These are phyloP conservation scores for Monoraphidium neglectum DNA, from an alignment of 139 green algal species.

Conservation along the genomic window DNA sequence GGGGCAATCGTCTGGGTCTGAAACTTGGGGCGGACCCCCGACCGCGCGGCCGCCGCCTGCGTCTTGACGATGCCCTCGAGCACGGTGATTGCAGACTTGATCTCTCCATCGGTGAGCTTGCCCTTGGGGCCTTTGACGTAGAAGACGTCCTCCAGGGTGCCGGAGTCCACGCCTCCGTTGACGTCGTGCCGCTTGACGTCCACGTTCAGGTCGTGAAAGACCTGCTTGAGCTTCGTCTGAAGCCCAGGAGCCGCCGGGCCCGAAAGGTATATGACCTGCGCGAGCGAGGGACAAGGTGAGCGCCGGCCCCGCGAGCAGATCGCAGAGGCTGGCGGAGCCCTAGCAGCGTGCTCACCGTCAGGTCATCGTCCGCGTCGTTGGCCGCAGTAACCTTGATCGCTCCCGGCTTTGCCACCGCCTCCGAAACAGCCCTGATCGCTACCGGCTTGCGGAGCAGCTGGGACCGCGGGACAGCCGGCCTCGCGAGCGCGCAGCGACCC, in stretches of 20 bases:
- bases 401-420: too few relatives aligned
- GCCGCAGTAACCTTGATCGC: too few relatives aligned
- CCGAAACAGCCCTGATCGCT: too few relatives aligned
- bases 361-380: not conserved
- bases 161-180: constrained; percentile 34
- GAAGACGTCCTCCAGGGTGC: constrained; percentile 78
- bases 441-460: too few relatives aligned
- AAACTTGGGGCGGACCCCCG: constrained; percentile 46
- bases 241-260: constrained; percentile 72
- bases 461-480: too few relatives aligned
- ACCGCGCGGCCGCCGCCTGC: constrained; percentile 19
- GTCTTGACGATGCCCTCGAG: constrained; percentile 51
- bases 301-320: too few relatives aligned
- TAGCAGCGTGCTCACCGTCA: not conserved
- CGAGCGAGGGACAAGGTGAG: constrained; percentile 31
- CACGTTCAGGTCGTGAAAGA: constrained; percentile 81
- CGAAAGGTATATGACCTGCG: constrained; percentile 56
- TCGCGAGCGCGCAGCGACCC: too few relatives aligned
- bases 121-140: constrained; percentile 65
- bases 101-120: constrained; percentile 61
- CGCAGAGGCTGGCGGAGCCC: too few relatives aligned
- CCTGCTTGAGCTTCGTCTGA: constrained; percentile 66
- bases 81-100: constrained; percentile 51
- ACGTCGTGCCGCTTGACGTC: constrained; percentile 74
- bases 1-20: constrained; percentile 30